phyloP scores from a whole-genome alignment of 2,329 filamentous ascomycete species.

The Colletotrichum acutatum region DNA sequence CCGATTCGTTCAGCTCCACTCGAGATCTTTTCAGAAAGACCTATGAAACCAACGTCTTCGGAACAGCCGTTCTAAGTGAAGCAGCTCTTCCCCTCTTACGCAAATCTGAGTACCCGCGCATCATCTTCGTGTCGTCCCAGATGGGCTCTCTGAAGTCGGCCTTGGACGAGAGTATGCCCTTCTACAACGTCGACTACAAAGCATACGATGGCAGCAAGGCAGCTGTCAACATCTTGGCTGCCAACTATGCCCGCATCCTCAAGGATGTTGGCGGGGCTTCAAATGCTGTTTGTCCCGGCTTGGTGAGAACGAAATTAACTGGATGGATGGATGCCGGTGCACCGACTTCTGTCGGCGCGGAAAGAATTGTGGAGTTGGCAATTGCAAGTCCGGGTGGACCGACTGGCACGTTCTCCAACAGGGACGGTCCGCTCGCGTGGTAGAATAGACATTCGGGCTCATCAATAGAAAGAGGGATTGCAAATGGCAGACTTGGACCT shows the following conservation, averaged over 20 bases:
- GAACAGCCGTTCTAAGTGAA: conserved; percentile 43
- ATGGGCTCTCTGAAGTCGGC: conserved; percentile 47
- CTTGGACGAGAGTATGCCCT: conserved; percentile 41
- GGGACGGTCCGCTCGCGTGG: conserved; percentile 39
- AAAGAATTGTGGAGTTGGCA: conserved; percentile 45
- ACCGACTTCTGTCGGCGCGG: conserved; percentile 42
- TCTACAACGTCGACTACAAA: conserved; percentile 43
- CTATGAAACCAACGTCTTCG: conserved; percentile 52
- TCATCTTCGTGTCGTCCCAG: conserved; percentile 51
- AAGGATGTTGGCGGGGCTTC: conserved; percentile 44
- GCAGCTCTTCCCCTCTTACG: conserved; percentile 43
- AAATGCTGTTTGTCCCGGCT: conserved; percentile 50
- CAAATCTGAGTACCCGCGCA: conserved; percentile 39
- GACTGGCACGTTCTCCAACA: conserved; percentile 42
- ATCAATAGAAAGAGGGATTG: too few relatives aligned
- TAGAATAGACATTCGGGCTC: background rate
- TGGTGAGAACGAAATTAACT: conserved; percentile 46
- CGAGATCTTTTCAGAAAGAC: conserved; percentile 49
- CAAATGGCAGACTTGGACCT: background rate
- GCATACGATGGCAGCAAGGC: conserved; percentile 54
- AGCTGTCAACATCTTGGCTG: conserved; percentile 53
- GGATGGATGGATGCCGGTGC: conserved; percentile 30
- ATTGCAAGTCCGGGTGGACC: conserved; percentile 43
- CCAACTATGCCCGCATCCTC: conserved; percentile 47
- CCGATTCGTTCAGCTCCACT: conserved; percentile 31